Percentiles rank a stretch among this genome's conserved stretches.
phyloP scores from a whole-genome alignment of 441 rosid genomes.

The Brassica hybrid region DNA sequence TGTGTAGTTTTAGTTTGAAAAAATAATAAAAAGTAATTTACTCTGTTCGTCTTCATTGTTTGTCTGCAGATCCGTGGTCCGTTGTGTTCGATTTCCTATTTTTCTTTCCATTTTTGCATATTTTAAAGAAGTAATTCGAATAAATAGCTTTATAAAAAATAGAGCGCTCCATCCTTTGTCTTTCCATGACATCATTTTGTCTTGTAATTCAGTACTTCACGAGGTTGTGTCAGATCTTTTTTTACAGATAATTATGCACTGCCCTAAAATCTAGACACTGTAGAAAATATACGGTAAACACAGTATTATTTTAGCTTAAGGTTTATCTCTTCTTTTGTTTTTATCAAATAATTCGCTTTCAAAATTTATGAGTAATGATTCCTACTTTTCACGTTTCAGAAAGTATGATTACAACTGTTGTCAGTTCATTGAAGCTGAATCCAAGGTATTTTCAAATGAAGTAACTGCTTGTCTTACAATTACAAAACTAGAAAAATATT shows the following conservation, averaged over 20 bases:
- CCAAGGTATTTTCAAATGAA: constrained; percentile 38
- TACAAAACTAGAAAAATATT: constrained; percentile 2
- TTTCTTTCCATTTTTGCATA: constrained; percentile 27
- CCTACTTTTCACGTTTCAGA: constrained; percentile 35
- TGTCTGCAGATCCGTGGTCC: constrained; percentile 46
- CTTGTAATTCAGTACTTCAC: constrained; percentile 76
- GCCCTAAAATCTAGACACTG: constrained; percentile 45
- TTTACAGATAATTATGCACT: constrained; percentile 32
- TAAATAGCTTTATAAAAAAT: constrained; percentile 17
- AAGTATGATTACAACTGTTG: constrained; percentile 41
- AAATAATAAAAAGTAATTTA: background rate
- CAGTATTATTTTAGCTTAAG: constrained; percentile 9
- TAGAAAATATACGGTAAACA: constrained; percentile 27
- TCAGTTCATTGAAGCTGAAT: constrained; percentile 37
- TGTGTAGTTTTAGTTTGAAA: constrained; percentile 9
- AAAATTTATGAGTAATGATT: constrained; percentile 34
- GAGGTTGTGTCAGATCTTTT: constrained; percentile 76
- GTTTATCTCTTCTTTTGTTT: background rate
- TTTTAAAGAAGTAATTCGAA: constrained; percentile 29
- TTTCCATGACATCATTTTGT: constrained; percentile 77
- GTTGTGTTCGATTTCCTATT: constrained; percentile 31
- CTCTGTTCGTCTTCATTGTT: constrained; percentile 43
- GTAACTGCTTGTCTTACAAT: constrained; percentile 31
- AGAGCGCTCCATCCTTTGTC: constrained; percentile 50
- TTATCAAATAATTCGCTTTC: background rate